Conservation (phyloP, 371 early-diverging fungal genomes). For the Mortierella sp. region DNA sequence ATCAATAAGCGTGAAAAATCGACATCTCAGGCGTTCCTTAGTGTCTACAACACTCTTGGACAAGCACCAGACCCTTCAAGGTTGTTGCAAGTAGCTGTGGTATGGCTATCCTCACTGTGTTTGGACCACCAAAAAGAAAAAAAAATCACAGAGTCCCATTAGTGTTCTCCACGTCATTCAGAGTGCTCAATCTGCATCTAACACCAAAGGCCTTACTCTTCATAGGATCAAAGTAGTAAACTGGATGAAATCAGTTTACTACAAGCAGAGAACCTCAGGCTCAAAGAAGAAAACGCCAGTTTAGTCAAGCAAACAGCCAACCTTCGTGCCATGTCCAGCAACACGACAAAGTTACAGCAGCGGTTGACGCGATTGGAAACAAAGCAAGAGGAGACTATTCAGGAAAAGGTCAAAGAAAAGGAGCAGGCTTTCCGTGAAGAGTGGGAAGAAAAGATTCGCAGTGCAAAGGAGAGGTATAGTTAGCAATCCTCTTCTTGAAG, state of each 20-base stretch:
- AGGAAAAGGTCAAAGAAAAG: constrained; percentile 52
- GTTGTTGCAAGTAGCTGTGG: constrained; percentile 43
- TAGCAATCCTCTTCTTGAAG: background rate
- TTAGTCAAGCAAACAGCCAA: constrained; percentile 53
- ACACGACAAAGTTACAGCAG: constrained; percentile 62
- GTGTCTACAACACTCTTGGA: constrained; percentile 80
- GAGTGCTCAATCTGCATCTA: background rate
- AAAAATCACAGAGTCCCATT: background rate
- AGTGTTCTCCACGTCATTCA: background rate
- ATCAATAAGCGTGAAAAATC: constrained; percentile 86
- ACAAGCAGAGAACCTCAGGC: constrained; percentile 62
- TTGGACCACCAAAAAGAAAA: background rate
- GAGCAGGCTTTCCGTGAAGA: constrained; percentile 51
- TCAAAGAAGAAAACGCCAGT: constrained; percentile 66
- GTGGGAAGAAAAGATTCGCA: constrained; percentile 73
- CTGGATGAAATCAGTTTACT: constrained; percentile 57
- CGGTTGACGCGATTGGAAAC: constrained; percentile 63
- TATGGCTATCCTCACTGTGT: background rate
- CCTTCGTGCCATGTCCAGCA: constrained; percentile 58
- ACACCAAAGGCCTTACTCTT: too few relatives aligned
- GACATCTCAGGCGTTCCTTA: constrained; percentile 85
- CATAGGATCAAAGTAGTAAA: constrained; percentile 71
- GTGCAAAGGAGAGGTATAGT: constrained; percentile 81
- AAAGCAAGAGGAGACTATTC: constrained; percentile 51
- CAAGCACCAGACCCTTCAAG: constrained; percentile 89